Evolutionary conservation across 805 yeast genomes (phyloP).

Genomic region (Spathaspora girioi): DNA sequence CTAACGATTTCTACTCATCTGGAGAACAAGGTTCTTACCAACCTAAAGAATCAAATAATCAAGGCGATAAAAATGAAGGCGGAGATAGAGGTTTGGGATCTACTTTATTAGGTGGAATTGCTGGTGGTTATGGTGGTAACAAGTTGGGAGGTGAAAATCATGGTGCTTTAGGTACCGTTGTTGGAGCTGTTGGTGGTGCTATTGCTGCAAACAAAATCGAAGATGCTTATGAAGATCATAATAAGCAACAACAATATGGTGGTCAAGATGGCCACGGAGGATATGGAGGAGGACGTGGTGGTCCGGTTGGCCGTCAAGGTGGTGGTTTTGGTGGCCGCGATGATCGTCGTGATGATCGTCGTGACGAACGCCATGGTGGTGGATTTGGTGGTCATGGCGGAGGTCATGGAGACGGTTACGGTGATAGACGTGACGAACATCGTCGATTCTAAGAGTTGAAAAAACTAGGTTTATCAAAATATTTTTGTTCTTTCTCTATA

Average conservation of each 20-base stretch:
- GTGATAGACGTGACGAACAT: not conserved
- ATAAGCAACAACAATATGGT: constrained; percentile 16
- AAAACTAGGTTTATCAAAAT: not conserved
- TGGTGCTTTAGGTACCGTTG: constrained; percentile 42
- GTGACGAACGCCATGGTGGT: constrained; percentile 13
- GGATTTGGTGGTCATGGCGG: constrained; percentile 5
- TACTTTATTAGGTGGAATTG: constrained; percentile 48
- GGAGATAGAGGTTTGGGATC: constrained; percentile 42
- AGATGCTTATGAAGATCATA: constrained; percentile 30
- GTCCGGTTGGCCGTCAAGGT: constrained; percentile 10
- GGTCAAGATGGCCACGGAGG: constrained; percentile 10
- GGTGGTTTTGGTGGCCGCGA: constrained; percentile 3
- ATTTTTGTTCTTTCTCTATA: not conserved
- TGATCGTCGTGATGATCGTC: constrained; percentile 6
- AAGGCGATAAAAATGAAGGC: constrained; percentile 24
- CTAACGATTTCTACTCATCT: constrained; percentile 52
- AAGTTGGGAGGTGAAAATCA: constrained; percentile 36
- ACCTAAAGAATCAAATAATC: constrained; percentile 6
- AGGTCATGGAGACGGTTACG: constrained; percentile 4
- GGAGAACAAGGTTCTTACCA: constrained; percentile 36
- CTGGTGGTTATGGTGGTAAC: constrained; percentile 52
- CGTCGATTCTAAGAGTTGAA: not conserved
- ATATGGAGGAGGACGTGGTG: constrained; percentile 11
- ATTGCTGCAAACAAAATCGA: constrained; percentile 49
- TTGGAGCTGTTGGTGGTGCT: constrained; percentile 57